Conservation (phyloP, 2,329 filamentous ascomycete genomes). For the Fusarium sp. region DNA sequence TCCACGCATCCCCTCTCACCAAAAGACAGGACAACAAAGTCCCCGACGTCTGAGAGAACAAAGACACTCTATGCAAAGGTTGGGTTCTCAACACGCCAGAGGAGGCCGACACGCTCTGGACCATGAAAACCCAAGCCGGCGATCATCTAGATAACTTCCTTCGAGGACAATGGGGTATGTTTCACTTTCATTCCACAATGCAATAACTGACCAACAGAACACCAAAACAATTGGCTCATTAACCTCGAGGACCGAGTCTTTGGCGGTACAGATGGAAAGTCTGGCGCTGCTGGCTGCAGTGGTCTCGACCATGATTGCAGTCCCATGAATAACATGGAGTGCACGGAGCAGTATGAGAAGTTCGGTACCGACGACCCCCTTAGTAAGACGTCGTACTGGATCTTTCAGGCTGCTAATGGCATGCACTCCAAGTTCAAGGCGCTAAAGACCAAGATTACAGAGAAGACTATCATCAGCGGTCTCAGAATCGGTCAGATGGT, state of each 20-base stretch:
- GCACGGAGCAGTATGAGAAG: slow-evolving; percentile 6
- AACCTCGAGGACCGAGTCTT: slow-evolving; percentile 11
- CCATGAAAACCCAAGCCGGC: neutral
- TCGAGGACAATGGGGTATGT: slow-evolving; percentile 6
- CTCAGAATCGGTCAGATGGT: slow-evolving; percentile 11
- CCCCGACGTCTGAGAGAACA: neutral
- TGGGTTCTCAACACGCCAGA: slow-evolving; percentile 18
- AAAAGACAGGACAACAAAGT: neutral
- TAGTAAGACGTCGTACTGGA: slow-evolving; percentile 18
- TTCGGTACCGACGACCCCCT: neutral
- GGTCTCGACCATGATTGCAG: neutral
- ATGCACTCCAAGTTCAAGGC: slow-evolving; percentile 7
- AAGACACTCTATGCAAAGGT: slow-evolving; percentile 11
- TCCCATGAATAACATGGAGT: neutral
- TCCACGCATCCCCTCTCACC: neutral
- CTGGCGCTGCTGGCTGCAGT: neutral
- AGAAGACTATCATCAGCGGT: neutral
- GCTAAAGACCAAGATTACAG: neutral
- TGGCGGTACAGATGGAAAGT: slow-evolving; percentile 8
- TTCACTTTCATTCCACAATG: rapidly evolving
- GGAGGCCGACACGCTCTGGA: slow-evolving; percentile 15
- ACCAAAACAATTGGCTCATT: slow-evolving; percentile 20
- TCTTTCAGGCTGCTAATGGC: slow-evolving; percentile 22
- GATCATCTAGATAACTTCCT: slow-evolving; percentile 11
- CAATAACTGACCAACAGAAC: slow-evolving; percentile 4